phyloP scores from a whole-genome alignment of 768 basidiomycete species.

The Macrolepiota albuminosa region DNA sequence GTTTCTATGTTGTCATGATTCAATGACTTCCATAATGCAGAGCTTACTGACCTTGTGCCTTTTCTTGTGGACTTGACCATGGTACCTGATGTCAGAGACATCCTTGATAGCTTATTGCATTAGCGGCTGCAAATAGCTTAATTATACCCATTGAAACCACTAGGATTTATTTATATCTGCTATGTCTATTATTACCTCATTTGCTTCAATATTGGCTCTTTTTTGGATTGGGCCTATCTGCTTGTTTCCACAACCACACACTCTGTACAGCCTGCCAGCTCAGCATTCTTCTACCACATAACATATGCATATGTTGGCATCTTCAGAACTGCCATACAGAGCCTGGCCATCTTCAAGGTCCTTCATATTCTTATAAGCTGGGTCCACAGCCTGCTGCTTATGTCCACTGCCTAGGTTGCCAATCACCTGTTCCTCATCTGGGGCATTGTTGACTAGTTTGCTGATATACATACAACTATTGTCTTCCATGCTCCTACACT shows the following conservation, averaged over 20 bases:
- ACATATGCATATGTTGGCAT: conserved; percentile 58
- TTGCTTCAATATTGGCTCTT: conserved; percentile 72
- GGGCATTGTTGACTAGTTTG: conserved; percentile 69
- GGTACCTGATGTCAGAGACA: conserved; percentile 87
- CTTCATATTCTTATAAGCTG: conserved; percentile 73
- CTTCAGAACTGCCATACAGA: conserved; percentile 72
- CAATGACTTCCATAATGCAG: conserved; percentile 97
- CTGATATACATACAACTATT: conserved; percentile 34
- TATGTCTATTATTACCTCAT: conserved; percentile 52
- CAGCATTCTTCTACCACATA: conserved; percentile 43
- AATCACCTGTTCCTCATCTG: conserved; percentile 82
- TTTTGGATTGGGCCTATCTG: conserved; percentile 71
- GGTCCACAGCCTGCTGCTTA: conserved; percentile 73
- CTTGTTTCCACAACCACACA: conserved; percentile 52
- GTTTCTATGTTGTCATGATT: conserved; percentile 99
- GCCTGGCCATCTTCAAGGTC: conserved; percentile 78
- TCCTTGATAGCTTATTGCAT: conserved; percentile 48
- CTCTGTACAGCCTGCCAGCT: conserved; percentile 40
- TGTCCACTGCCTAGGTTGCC: conserved; percentile 75
- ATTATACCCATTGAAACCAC: too few relatives aligned
- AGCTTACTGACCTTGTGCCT: conserved; percentile 90
- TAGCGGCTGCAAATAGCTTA: too few relatives aligned
- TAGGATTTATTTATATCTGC: too few relatives aligned
- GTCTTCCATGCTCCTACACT: background rate
- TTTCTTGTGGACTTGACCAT: conserved; percentile 84